phyloP scores from a whole-genome alignment of 495 filamentous ascomycete genomes.

The Penicillium cinerascens region DNA sequence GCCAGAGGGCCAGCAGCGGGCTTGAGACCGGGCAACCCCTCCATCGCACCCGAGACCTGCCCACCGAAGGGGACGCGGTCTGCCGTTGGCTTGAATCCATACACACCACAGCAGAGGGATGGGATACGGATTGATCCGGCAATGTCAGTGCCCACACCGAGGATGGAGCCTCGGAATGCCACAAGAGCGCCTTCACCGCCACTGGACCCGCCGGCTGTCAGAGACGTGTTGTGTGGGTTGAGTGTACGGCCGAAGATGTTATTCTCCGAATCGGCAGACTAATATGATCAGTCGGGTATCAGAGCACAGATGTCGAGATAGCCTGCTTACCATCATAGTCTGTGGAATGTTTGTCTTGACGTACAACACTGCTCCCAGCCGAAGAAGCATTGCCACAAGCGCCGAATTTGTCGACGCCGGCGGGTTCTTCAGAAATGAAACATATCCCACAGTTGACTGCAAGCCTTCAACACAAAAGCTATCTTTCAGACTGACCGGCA shows the following conservation, averaged over 20 bases:
- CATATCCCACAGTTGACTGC: slow-evolving; percentile 31
- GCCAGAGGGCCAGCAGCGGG: slow-evolving; percentile 50
- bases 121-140: slow-evolving; percentile 59
- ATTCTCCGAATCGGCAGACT: slow-evolving; percentile 44
- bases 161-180: slow-evolving; percentile 48
- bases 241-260: slow-evolving; percentile 38
- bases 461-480: slow-evolving; percentile 44
- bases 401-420: slow-evolving; percentile 15
- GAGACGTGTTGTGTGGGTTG: slow-evolving; percentile 50
- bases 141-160: slow-evolving; percentile 63
- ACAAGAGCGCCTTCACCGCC: slow-evolving; percentile 61
- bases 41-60: slow-evolving; percentile 11
- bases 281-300: not conserved
- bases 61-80: slow-evolving; percentile 47
- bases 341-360: slow-evolving; percentile 57
- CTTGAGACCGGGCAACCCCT: slow-evolving; percentile 12
- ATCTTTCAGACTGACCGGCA: slow-evolving; percentile 62
- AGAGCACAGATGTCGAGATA: not conserved
- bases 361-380: slow-evolving; percentile 44
- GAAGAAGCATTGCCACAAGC: slow-evolving; percentile 29
- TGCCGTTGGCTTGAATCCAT: slow-evolving; percentile 58
- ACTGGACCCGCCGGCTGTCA: slow-evolving; percentile 54
- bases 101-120: slow-evolving; percentile 58
- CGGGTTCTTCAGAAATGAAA: slow-evolving; percentile 9
- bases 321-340: slow-evolving; percentile 29